Conservation (phyloP, 139 green algal genomes). For the Micractinium conductrix region DNA sequence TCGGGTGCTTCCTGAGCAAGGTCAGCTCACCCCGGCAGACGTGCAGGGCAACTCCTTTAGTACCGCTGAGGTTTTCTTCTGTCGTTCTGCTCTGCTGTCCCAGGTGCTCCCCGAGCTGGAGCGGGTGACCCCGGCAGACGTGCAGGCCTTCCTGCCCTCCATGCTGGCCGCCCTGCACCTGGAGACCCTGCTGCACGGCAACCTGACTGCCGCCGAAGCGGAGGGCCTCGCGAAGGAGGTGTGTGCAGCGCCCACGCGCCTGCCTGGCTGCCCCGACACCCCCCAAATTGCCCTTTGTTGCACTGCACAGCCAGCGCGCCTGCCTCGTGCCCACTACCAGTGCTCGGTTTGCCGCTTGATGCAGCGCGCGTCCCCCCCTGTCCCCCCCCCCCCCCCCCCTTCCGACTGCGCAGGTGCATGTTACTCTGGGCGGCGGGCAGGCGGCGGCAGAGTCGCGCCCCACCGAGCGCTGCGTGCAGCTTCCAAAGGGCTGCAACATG, state of each 20-base stretch:
- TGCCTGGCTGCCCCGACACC: too few relatives aligned
- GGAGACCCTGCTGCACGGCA: conserved; percentile 85
- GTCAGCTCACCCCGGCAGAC: too few relatives aligned
- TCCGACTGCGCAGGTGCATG: neutral
- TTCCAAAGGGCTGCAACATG: conserved; percentile 45
- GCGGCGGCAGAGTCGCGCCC: conserved; percentile 44
- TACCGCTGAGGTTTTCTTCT: too few relatives aligned
- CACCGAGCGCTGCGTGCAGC: conserved; percentile 51
- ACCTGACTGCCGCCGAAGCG: conserved; percentile 70
- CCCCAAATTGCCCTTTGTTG: too few relatives aligned
- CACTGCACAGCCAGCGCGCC: too few relatives aligned
- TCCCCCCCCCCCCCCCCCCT: neutral
- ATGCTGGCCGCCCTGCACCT: conserved; percentile 70
- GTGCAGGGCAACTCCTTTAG: too few relatives aligned
- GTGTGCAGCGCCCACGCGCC: neutral
- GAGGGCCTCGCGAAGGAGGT: conserved; percentile 29
- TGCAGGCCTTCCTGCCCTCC: conserved; percentile 29
- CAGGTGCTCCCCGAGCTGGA: too few relatives aligned
- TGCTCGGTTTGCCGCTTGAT: too few relatives aligned
- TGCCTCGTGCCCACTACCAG: too few relatives aligned
- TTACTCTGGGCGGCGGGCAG: conserved; percentile 10
- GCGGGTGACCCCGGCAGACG: too few relatives aligned
- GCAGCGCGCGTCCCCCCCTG: neutral
- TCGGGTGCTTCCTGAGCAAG: too few relatives aligned
- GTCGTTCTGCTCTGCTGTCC: too few relatives aligned